Conservation (phyloP, 192 early-diverging fungal genomes). For the Coemansia sp. region DNA sequence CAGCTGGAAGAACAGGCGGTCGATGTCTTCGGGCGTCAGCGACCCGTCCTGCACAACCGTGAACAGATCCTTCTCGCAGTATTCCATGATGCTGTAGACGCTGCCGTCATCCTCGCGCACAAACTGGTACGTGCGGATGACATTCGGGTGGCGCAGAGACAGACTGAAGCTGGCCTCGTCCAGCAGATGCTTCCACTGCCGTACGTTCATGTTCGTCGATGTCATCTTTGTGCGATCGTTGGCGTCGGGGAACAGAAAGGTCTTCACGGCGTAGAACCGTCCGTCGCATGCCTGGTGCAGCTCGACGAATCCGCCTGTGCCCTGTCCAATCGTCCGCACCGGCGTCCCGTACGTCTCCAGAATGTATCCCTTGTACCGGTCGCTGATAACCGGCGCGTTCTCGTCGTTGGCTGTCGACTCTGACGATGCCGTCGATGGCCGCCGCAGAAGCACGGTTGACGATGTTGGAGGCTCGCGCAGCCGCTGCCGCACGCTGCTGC, state of each 20-base stretch:
- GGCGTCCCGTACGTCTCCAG: conserved; percentile 49
- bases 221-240: conserved; percentile 35
- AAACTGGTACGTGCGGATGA: conserved; percentile 75
- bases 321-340: conserved; percentile 51
- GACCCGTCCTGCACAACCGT: conserved; percentile 71
- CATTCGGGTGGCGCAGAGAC: conserved; percentile 72
- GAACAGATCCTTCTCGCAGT: conserved; percentile 87
- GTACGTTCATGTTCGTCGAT: conserved; percentile 43
- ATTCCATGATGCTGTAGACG: conserved; percentile 86
- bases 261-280: conserved; percentile 53
- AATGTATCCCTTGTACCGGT: conserved; percentile 51
- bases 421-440: conserved; percentile 49
- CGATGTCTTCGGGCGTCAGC: conserved; percentile 72
- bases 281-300: conserved; percentile 55
- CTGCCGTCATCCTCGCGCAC: conserved; percentile 63
- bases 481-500: conserved; percentile 30
- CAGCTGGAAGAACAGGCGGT: conserved; percentile 81
- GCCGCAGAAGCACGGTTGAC: conserved; percentile 48
- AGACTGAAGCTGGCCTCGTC: conserved; percentile 54
- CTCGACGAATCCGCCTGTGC: conserved; percentile 55
- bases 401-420: conserved; percentile 48
- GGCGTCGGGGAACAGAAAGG: conserved; percentile 46
- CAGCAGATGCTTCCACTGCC: conserved; percentile 52
- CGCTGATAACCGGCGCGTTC: conserved; percentile 51
- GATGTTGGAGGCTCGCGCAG: conserved; percentile 41